These are phyloP conservation scores for Nemania serpens DNA, from an alignment of 2,329 filamentous ascomycete genomes.

Conservation along the genomic window DNA sequence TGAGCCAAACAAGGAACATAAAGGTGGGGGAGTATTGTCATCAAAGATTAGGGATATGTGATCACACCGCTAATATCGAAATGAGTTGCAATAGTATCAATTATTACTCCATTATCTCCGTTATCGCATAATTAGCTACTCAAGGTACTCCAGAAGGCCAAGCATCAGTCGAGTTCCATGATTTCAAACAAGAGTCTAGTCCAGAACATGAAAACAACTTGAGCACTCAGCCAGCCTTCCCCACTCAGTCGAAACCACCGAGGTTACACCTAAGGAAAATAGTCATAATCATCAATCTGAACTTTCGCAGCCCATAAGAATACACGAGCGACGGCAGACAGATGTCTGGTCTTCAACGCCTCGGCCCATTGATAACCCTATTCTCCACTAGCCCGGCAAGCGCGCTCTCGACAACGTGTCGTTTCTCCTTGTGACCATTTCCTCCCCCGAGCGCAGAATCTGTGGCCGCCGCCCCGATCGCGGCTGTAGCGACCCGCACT, in stretches of 20 bases:
- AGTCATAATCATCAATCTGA: no score
- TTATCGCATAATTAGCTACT: background rate
- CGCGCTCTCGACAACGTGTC: constrained; percentile 32
- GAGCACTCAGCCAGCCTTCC: background rate
- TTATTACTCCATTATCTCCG: background rate
- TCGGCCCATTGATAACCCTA: constrained; percentile 35
- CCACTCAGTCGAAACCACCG: background rate
- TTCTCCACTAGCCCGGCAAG: constrained; percentile 36
- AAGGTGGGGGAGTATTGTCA: no score
- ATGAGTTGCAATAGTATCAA: background rate
- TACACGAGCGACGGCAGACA: background rate
- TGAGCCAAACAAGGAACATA: no score
- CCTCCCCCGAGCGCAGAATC: constrained; percentile 27
- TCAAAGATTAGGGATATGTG: background rate
- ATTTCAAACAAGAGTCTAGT: background rate
- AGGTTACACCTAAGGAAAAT: no score
- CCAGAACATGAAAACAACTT: no score
- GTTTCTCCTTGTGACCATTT: constrained; percentile 26
- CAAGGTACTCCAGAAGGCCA: background rate
- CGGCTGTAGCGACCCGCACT: constrained; percentile 36
- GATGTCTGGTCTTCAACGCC: background rate
- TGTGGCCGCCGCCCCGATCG: constrained; percentile 35
- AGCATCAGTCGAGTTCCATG: background rate
- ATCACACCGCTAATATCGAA: background rate
- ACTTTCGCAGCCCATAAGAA: no score